These are phyloP conservation scores for Pisolithus sp. DNA, from an alignment of 768 basidiomycete species.

Conservation along the genomic window DNA sequence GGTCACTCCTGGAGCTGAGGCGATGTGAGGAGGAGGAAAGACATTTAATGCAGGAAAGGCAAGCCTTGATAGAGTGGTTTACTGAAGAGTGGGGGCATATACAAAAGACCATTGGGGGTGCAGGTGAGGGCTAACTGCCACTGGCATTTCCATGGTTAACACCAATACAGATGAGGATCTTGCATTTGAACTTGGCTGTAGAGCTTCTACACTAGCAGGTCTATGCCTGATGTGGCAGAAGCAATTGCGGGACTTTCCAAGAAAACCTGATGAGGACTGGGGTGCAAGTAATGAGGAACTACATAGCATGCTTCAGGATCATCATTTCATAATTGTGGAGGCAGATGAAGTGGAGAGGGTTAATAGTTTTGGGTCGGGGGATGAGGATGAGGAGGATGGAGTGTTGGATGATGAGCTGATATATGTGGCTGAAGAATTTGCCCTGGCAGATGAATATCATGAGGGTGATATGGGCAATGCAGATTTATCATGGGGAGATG, in stretches of 20 bases:
- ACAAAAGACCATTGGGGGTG: background rate
- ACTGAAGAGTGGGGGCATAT: constrained; percentile 18
- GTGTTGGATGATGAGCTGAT: constrained; percentile 2
- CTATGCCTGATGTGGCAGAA: background rate
- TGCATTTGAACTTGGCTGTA: background rate
- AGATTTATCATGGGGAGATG: background rate
- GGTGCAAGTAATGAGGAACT: background rate
- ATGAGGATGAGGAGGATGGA: background rate
- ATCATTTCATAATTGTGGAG: too few species aligned
- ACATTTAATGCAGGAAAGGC: too few species aligned
- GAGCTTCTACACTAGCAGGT: background rate
- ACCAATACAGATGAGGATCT: background rate
- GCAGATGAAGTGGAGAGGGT: background rate
- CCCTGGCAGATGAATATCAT: constrained; percentile 2
- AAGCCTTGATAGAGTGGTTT: constrained; percentile 22
- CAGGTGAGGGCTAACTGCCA: background rate
- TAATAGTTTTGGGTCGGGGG: background rate
- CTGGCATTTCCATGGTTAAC: background rate
- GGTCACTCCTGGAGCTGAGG: too few species aligned
- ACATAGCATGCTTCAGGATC: background rate
- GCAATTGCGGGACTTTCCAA: background rate
- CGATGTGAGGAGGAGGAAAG: too few species aligned
- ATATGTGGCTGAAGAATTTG: constrained; percentile 5
- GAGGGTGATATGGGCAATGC: background rate
- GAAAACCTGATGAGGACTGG: background rate